phyloP scores from a whole-genome alignment of 1,284 basidiomycete genomes.

The Marasmius sp. region DNA sequence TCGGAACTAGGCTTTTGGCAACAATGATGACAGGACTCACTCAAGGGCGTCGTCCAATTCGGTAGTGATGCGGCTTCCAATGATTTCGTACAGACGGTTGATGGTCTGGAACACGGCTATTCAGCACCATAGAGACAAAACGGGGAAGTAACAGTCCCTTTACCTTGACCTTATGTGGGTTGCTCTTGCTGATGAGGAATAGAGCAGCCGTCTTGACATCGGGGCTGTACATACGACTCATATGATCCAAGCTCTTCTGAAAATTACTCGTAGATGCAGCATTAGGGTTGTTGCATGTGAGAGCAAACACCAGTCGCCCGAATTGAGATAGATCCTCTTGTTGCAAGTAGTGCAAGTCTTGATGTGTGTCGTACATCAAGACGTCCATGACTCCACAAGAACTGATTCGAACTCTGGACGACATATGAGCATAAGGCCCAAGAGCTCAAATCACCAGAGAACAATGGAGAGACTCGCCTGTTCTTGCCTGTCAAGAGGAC shows the following conservation, averaged over 20 bases:
- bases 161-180: slow-evolving; percentile 53
- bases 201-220: slow-evolving; percentile 83
- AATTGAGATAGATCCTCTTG: slow-evolving; percentile 90
- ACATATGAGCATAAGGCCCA: neutral
- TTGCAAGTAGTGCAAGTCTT: slow-evolving; percentile 63
- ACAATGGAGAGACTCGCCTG: slow-evolving; percentile 47
- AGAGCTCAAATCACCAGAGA: slow-evolving; percentile 8
- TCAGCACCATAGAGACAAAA: neutral
- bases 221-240: slow-evolving; percentile 74
- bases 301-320: slow-evolving; percentile 81
- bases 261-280: slow-evolving; percentile 63
- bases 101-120: slow-evolving; percentile 55
- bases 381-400: slow-evolving; percentile 88
- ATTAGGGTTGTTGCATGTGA: slow-evolving; percentile 69
- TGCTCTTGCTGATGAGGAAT: slow-evolving; percentile 78
- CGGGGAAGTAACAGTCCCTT: neutral
- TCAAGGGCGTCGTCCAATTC: slow-evolving; percentile 86
- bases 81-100: slow-evolving; percentile 78
- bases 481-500: slow-evolving; percentile 90
- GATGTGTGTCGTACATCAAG: slow-evolving; percentile 69
- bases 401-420: slow-evolving; percentile 68
- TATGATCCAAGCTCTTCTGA: slow-evolving; percentile 76
- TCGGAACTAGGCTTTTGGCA: slow-evolving; percentile 1
- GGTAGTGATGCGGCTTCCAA: slow-evolving; percentile 70
- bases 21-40: slow-evolving; percentile 40